Conservation (phyloP, 2,329 filamentous ascomycete species). For the Alternaria sp. region DNA sequence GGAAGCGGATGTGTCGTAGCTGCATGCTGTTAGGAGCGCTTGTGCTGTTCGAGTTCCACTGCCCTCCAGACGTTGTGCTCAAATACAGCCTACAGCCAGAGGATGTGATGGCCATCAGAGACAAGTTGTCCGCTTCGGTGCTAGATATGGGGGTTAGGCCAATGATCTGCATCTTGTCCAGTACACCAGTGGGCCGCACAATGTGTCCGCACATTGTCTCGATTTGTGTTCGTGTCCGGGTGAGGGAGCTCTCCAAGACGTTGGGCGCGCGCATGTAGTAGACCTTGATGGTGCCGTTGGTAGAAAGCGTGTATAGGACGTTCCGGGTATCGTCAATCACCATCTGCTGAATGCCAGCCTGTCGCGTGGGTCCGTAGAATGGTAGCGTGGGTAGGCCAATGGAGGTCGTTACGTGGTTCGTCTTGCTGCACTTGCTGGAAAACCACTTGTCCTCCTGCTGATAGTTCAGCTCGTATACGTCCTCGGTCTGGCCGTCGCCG, state of each 20-base stretch:
- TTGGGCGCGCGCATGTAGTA: conserved; percentile 78
- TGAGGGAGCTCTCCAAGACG: conserved; percentile 61
- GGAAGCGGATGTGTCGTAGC: conserved; percentile 95
- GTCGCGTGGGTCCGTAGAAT: conserved; percentile 31
- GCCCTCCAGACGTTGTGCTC: conserved; percentile 80
- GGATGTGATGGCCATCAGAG: conserved; percentile 87
- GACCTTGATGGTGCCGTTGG: conserved; percentile 84
- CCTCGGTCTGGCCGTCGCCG: conserved; percentile 77
- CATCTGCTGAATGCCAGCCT: conserved; percentile 77
- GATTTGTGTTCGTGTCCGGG: conserved; percentile 59
- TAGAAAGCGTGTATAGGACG: conserved; percentile 90
- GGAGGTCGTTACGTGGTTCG: conserved; percentile 81
- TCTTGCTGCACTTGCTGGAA: conserved; percentile 81
- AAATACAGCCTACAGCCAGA: conserved; percentile 92
- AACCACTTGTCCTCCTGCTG: conserved; percentile 99
- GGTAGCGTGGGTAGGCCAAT: conserved; percentile 63
- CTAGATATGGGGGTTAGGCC: conserved; percentile 85
- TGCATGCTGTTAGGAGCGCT: conserved; percentile 92
- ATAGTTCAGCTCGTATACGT: conserved; percentile 93
- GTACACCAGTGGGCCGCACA: conserved; percentile 73
- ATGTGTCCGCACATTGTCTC: conserved; percentile 83
- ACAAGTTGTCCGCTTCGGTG: conserved; percentile 79
- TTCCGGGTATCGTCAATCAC: conserved; percentile 87
- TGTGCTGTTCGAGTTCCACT: conserved; percentile 64
- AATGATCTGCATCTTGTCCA: conserved; percentile 72